phyloP scores from a whole-genome alignment of 805 yeast genomes.

The Pichia nakasei region DNA sequence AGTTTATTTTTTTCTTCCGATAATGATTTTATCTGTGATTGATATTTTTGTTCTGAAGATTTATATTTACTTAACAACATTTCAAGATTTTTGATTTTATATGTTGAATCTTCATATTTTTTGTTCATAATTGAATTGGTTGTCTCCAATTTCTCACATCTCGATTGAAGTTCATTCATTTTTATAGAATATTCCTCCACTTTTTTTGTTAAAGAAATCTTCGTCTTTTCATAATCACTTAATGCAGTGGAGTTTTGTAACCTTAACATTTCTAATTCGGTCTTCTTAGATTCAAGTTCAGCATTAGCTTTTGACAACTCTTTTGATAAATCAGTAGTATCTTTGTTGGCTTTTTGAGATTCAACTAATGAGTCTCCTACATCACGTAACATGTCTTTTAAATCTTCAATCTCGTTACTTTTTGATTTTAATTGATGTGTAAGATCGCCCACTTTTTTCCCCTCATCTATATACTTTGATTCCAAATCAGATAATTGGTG shows the following conservation, averaged over 20 bases:
- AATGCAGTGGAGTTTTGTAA: constrained; percentile 30
- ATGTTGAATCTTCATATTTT: constrained; percentile 10
- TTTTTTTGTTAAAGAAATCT: constrained; percentile 19
- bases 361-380: constrained; percentile 76
- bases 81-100: constrained; percentile 2
- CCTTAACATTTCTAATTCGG: constrained; percentile 26
- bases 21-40: constrained; percentile 23
- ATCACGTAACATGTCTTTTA: constrained; percentile 67
- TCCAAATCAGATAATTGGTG: constrained; percentile 18
- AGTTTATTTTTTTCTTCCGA: constrained; percentile 29
- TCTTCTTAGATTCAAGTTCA: constrained; percentile 7
- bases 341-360: constrained; percentile 34
- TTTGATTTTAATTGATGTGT: constrained; percentile 32
- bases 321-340: constrained; percentile 1
- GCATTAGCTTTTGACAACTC: constrained; percentile 1
- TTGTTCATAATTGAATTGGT: constrained; percentile 15
- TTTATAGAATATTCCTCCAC: constrained; percentile 13
- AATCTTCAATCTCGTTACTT: constrained; percentile 54
- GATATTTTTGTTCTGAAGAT: constrained; percentile 26
- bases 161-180: constrained; percentile 14
- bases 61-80: constrained; percentile 12
- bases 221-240: constrained; percentile 27
- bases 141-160: constrained; percentile 11
- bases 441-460: constrained; percentile 12
- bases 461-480: constrained; percentile 5